These are phyloP conservation scores for Globisporangium takayamanum DNA, from an alignment of 352 stramenopile genomes.

Conservation along the genomic window DNA sequence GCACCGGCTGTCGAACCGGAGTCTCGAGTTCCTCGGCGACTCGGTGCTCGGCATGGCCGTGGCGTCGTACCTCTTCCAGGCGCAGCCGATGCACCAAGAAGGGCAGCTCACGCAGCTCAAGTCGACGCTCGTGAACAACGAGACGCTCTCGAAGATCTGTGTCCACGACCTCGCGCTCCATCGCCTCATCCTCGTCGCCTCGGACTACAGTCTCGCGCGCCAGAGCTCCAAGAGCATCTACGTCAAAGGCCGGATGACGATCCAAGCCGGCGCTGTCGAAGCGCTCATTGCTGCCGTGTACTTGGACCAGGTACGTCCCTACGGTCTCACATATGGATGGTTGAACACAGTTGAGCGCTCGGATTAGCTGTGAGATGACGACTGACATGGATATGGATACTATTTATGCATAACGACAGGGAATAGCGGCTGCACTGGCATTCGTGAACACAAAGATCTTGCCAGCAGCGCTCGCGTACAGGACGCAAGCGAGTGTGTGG, in stretches of 20 bases:
- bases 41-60: conserved; percentile 61
- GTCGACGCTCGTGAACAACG: conserved; percentile 69
- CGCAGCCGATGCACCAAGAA: conserved; percentile 58
- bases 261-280: conserved; percentile 70
- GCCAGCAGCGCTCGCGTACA: conserved; percentile 45
- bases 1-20: conserved; percentile 72
- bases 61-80: conserved; percentile 68
- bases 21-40: conserved; percentile 79
- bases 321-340: neutral
- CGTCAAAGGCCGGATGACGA: conserved; percentile 55
- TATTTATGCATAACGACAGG: conserved; percentile 9
- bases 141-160: conserved; percentile 59
- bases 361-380: neutral
- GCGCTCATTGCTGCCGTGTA: conserved; percentile 76
- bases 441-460: conserved; percentile 65
- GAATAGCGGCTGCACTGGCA: conserved; percentile 49
- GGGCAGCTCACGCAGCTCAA: conserved; percentile 71
- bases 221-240: conserved; percentile 23
- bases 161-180: conserved; percentile 48
- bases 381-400: neutral
- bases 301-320: conserved; percentile 43
- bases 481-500: conserved; percentile 43
- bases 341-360: neutral
- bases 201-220: conserved; percentile 26
- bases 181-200: conserved; percentile 53